These are phyloP conservation scores for Coemansia guatemalensis DNA, from an alignment of 192 early-diverging fungal genomes.

Conservation along the genomic window DNA sequence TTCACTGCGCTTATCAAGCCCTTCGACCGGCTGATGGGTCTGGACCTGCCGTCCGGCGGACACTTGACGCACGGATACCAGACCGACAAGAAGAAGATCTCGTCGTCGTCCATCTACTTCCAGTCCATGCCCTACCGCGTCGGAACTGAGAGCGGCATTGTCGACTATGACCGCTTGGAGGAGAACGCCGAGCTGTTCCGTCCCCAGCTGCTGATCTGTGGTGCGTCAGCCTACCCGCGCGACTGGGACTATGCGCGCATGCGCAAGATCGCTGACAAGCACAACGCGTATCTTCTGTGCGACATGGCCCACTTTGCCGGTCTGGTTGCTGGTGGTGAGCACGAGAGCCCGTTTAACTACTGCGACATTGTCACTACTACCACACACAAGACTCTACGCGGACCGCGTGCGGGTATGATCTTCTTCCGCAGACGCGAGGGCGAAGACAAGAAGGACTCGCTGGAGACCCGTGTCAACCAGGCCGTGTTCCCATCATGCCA, in stretches of 20 bases:
- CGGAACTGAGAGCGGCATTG: constrained; percentile 76
- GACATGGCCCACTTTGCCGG: constrained; percentile 99
- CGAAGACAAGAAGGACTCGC: constrained; percentile 77
- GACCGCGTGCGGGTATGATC: constrained; percentile 98
- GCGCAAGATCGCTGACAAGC: constrained; percentile 95
- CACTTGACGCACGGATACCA: constrained; percentile 99
- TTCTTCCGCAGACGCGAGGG: constrained; percentile 87
- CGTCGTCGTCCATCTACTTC: constrained; percentile 99
- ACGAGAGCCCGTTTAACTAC: constrained; percentile 90
- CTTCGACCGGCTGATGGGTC: constrained; percentile 99
- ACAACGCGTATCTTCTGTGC: constrained; percentile 94
- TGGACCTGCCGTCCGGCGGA: constrained; percentile 99
- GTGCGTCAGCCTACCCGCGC: constrained; percentile 96
- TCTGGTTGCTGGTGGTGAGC: constrained; percentile 89
- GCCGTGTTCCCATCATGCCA: constrained; percentile 99
- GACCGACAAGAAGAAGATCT: constrained; percentile 99
- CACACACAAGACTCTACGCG: constrained; percentile 99
- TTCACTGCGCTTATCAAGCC: constrained; percentile 94
- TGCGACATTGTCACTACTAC: constrained; percentile 99
- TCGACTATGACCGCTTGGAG: constrained; percentile 96
- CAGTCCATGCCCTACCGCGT: constrained; percentile 99
- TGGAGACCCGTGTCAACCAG: constrained; percentile 95
- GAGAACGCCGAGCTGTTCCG: constrained; percentile 92
- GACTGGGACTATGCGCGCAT: constrained; percentile 98
- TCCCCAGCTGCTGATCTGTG: constrained; percentile 98